Base-by-base conservation (phyloP, 1,284 basidiomycete genomes). In the Cryptococcus neoformans region DNA sequence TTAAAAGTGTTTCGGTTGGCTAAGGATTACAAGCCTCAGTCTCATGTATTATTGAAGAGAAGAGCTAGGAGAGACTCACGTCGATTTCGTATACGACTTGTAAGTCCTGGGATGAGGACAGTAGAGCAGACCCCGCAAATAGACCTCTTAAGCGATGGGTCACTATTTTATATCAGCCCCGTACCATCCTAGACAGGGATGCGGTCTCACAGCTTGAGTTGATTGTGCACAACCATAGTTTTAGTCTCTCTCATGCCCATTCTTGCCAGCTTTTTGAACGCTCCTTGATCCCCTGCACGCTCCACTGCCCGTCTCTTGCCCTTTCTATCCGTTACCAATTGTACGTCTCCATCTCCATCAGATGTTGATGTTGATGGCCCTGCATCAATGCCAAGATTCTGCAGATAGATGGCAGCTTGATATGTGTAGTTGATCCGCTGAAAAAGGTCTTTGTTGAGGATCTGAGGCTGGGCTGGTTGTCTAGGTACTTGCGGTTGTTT, bases 391-490 rank as follows among this genome's bases (percentile, higher is more conserved):
- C 54, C 57, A 8, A 73, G 66, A 28, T 64, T 55, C 36, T 74
- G 70, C 2, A 76, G 60, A 50, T 67, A 68, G 36, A 71, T 54
- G 34, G 67, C 64, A 35, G 73, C 70, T 59, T 76, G 74, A 47
- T 69, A 56, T 7, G 72, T 64, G 57, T 64, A 76, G 52, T 75
- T 71, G 21, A 70, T 56, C 37, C 74, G 68, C 49, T 76, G 72
- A 44, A 69, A 68, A 16, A 73, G 63, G 53, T 76, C 74, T 53
- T 63, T 61, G 54, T 70, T 66, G 11, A 58, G 56, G 8, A 73
- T 53, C 5, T 28, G 28, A 28, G 28, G 28, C 66, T 54, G 2
- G 73, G 70, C 28, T 9, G 56, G 55, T 5, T 54, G 53, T 54
- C 17, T n/a, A n/a, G 37, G 4, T 16, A 10, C 39, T 9, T n/a